Evolutionary conservation across 352 stramenopile species (phyloP).

Genomic region (Phytophthora macrochlamydospora): DNA sequence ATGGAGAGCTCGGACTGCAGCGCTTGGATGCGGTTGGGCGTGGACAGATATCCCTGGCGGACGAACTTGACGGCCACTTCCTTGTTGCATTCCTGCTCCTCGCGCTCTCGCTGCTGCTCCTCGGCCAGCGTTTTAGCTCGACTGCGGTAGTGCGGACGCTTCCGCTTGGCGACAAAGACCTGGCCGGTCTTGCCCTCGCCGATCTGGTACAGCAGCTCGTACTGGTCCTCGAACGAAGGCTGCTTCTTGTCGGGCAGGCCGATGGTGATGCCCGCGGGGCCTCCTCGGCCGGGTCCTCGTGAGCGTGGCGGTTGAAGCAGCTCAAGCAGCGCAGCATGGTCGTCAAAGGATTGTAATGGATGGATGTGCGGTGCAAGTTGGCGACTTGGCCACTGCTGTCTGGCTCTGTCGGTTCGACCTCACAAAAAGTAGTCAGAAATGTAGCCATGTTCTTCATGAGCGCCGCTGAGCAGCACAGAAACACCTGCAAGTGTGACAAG

Average conservation of each 20-base stretch:
- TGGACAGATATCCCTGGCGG: slow-evolving; percentile 69
- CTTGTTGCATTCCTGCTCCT: slow-evolving; percentile 50
- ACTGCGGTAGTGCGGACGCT: slow-evolving; percentile 26
- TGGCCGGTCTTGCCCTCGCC: slow-evolving; percentile 81
- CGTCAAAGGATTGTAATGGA: neutral
- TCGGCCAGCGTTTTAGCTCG: slow-evolving; percentile 33
- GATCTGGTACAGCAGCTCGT: slow-evolving; percentile 73
- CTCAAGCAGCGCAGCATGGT: slow-evolving; percentile 44
- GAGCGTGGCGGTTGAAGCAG: slow-evolving; percentile 21
- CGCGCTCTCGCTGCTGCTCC: slow-evolving; percentile 67
- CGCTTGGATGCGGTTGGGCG: slow-evolving; percentile 66
- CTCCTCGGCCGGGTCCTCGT: slow-evolving; percentile 8
- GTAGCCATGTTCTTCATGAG: no score
- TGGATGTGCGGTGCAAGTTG: slow-evolving; percentile 4
- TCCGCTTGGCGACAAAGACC: slow-evolving; percentile 61
- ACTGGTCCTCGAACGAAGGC: slow-evolving; percentile 57
- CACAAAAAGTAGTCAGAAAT: no score
- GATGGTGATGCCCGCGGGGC: slow-evolving; percentile 9
- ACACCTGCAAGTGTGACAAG: no score
- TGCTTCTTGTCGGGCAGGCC: slow-evolving; percentile 27
- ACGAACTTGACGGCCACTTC: slow-evolving; percentile 80
- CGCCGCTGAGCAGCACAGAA: no score
- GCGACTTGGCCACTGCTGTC: neutral
- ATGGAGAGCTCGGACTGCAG: slow-evolving; percentile 68
- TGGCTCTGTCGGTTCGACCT: no score